A percentile compares a stretch with the other conserved stretches of the same genome.
Conservation (phyloP, 2,329 filamentous ascomycete species). For the Xylariaceae sp. region DNA sequence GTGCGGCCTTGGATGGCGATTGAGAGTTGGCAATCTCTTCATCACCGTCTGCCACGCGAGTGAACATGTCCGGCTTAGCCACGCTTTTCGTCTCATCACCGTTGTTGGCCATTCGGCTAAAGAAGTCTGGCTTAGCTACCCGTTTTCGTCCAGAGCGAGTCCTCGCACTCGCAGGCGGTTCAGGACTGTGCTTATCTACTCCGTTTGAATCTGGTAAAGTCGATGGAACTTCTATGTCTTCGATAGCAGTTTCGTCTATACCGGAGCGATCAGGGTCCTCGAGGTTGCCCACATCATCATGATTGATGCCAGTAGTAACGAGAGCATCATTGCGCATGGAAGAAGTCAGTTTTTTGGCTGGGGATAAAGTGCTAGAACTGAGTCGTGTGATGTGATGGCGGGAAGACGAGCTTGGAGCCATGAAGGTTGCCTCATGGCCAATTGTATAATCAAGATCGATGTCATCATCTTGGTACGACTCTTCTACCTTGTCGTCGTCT, state of each 20-base stretch:
- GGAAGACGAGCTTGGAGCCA: background rate
- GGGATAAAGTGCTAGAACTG: background rate
- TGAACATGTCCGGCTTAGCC: constrained; percentile 25
- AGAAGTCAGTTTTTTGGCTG: background rate
- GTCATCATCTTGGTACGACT: constrained; percentile 10
- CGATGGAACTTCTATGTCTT: constrained; percentile 18
- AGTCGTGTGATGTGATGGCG: background rate
- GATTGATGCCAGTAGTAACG: background rate
- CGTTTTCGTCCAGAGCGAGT: constrained; percentile 26
- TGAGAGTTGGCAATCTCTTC: constrained; percentile 9
- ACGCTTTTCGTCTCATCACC: constrained; percentile 19
- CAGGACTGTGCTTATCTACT: background rate
- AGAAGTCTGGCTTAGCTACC: constrained; percentile 26
- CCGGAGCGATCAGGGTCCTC: background rate
- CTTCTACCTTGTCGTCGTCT: constrained; percentile 4
- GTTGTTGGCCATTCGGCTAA: constrained; percentile 14
- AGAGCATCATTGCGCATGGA: background rate
- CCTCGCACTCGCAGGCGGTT: constrained; percentile 7
- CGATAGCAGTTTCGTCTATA: background rate
- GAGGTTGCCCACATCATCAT: background rate
- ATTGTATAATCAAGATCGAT: constrained; percentile 9
- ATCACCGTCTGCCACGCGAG: constrained; percentile 12
- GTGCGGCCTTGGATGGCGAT: constrained; percentile 21
- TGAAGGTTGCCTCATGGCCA: background rate
- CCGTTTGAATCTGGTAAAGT: constrained; percentile 15